Base-by-base conservation (phyloP, 176 grass and related monocot genomes). In the Carex scoparia region DNA sequence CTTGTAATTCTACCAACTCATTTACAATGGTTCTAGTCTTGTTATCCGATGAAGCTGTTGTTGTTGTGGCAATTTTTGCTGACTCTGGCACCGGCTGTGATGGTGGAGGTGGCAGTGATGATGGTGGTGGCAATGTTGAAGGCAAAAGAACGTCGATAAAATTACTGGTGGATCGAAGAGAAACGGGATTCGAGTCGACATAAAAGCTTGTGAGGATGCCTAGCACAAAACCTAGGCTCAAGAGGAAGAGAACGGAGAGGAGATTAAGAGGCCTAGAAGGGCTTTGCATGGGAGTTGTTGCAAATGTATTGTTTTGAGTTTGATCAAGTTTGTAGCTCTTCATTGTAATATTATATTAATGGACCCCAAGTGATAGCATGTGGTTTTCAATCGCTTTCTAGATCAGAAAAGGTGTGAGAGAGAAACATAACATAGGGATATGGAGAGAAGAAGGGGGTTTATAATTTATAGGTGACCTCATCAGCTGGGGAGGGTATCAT, bases 151-250 rank as follows among this genome's bases (percentile, higher is more conserved):
- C 31, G 5, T 75, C n/a, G 5, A 23, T 15, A 0, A 3, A 5
- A 74, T 53, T 72, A 55, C 23, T n/a, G 19, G 66, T 1, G 14
- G 62, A 5, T 14, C 51, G 6, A 35, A 55, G 12, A 80, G 35
- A 1, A 57, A 11, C 0, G 0, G 35, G 84, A 70, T 19, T 38
- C 2, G n/a, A 86, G 13, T 61, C 8, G 31, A 97, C 67, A 70
- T 84, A 91, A 0, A 80, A 84, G 46, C 86, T 87, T 1, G 86
- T 83, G 5, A 84, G 38, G 79, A 90, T 72, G 38, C 90, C 92
- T n/a, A 94, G 78, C 15, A 85, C 72, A 58, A 94, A 94, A 53
- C 94, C 92, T 56, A 97, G 4, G 32, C 70, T 87, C 8, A 89
- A 44, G 65, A 84, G 79, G 64, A 88, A 56, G 28, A 86, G 69